Evolutionary conservation across 202 grass and related monocot genomes (phyloP).

Genomic region (Zoysia matrella): DNA sequence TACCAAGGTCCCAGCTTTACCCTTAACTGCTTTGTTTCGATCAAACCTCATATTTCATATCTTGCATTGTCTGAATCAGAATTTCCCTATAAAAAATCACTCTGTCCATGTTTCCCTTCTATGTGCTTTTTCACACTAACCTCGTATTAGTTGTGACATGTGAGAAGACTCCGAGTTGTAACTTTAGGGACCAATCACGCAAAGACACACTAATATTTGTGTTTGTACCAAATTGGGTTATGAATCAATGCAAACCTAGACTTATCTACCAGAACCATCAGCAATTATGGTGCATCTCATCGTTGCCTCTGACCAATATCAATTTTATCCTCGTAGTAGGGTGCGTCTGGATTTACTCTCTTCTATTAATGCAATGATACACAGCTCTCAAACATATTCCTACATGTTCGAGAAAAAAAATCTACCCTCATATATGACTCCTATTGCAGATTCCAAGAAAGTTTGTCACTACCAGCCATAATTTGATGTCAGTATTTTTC

Average conservation of each 20-base stretch:
- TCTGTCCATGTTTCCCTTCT: neutral
- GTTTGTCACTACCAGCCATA: conserved; percentile 33
- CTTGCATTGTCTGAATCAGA: conserved; percentile 24
- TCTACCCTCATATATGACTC: conserved; percentile 9
- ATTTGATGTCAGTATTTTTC: conserved; percentile 25
- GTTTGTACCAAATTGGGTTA: neutral
- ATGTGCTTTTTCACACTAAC: conserved; percentile 10
- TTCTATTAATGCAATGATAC: too few species aligned
- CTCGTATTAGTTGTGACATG: neutral
- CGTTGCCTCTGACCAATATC: conserved; percentile 21
- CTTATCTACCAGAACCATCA: conserved; percentile 13
- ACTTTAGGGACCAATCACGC: neutral
- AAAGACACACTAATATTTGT: neutral
- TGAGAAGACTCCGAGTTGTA: neutral
- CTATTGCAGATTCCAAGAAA: conserved; percentile 19
- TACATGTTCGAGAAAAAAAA: too few species aligned
- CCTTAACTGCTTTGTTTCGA: conserved; percentile 30
- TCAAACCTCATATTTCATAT: conserved; percentile 29
- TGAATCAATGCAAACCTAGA: neutral
- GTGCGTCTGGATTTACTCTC: too few species aligned
- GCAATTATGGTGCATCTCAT: conserved; percentile 25
- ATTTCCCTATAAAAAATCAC: conserved; percentile 25
- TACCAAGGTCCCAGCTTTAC: conserved; percentile 68
- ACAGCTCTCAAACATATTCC: too few species aligned
- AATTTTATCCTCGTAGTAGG: neutral